phyloP scores from a whole-genome alignment of 2,329 filamentous ascomycete genomes.

The Westerdykella ornata region DNA sequence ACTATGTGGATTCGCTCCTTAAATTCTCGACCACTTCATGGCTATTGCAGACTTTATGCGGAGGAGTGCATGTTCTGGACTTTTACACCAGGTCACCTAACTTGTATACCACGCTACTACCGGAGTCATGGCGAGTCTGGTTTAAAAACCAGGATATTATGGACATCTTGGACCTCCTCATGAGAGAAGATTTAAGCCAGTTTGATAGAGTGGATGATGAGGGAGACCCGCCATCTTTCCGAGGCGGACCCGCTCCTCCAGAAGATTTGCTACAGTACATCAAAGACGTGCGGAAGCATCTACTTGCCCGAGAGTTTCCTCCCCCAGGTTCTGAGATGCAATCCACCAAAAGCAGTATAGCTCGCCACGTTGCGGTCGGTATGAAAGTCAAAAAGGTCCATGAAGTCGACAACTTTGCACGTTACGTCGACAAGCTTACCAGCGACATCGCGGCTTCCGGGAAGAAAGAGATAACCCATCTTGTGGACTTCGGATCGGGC shows the following conservation, averaged over 20 bases:
- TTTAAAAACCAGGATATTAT: constrained; percentile 65
- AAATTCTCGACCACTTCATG: constrained; percentile 67
- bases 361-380: constrained; percentile 69
- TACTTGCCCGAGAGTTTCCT: constrained; percentile 57
- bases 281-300: constrained; percentile 60
- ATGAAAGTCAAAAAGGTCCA: constrained; percentile 97
- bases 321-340: constrained; percentile 16
- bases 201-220: constrained; percentile 12
- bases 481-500: constrained; percentile 92
- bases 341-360: constrained; percentile 51
- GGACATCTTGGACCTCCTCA: constrained; percentile 70
- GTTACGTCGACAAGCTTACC: constrained; percentile 67
- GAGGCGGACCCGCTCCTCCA: constrained; percentile 42
- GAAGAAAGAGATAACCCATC: constrained; percentile 60
- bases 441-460: constrained; percentile 40
- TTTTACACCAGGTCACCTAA: constrained; percentile 85
- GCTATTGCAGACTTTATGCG: constrained; percentile 81
- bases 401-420: constrained; percentile 86
- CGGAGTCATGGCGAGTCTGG: constrained; percentile 74
- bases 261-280: constrained; percentile 64
- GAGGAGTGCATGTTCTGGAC: constrained; percentile 93
- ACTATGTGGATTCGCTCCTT: constrained; percentile 73
- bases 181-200: constrained; percentile 64
- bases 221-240: constrained; percentile 31
- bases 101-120: constrained; percentile 71